These are phyloP conservation scores for Podila verticillata DNA, from an alignment of 192 early-diverging fungal species.

Conservation along the genomic window DNA sequence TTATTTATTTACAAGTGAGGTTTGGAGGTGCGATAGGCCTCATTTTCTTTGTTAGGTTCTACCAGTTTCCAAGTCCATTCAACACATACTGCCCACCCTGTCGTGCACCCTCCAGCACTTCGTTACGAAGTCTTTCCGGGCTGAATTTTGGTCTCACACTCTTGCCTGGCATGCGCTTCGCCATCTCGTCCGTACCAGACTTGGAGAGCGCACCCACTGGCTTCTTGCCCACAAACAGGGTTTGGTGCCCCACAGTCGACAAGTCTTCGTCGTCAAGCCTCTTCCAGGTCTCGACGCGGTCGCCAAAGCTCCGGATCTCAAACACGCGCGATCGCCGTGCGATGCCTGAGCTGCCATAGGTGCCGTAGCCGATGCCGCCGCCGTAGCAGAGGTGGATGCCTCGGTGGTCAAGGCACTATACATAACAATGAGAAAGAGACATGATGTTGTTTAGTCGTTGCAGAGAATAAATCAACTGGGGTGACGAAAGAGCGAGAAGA, in stretches of 20 bases:
- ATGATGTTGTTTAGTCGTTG: not conserved
- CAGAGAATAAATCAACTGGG: not conserved
- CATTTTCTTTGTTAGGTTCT: no score
- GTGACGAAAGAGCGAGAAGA: not conserved
- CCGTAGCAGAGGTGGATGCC: slow-evolving; percentile 57
- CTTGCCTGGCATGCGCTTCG: not conserved
- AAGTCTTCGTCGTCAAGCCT: slow-evolving; percentile 50
- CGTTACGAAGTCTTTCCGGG: slow-evolving; percentile 1
- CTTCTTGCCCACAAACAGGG: slow-evolving; percentile 31
- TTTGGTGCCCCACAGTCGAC: slow-evolving; percentile 49
- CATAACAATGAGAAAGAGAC: not conserved
- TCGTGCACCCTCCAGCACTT: slow-evolving; percentile 18
- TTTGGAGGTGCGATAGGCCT: no score
- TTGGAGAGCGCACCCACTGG: not conserved
- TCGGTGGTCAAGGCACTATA: slow-evolving; percentile 49
- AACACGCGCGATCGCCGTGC: slow-evolving; percentile 54
- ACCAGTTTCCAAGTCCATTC: slow-evolving; percentile 7
- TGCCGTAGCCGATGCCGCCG: slow-evolving; percentile 53
- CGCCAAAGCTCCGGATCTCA: slow-evolving; percentile 40
- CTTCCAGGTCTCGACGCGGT: slow-evolving; percentile 56
- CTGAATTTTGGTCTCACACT: not conserved
- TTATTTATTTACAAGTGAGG: not conserved
- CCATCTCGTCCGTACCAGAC: not conserved
- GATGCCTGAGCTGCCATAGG: slow-evolving; percentile 50
- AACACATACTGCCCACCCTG: slow-evolving; percentile 23